phyloP scores from a whole-genome alignment of 352 stramenopile species.

The Globisporangium parvum region DNA sequence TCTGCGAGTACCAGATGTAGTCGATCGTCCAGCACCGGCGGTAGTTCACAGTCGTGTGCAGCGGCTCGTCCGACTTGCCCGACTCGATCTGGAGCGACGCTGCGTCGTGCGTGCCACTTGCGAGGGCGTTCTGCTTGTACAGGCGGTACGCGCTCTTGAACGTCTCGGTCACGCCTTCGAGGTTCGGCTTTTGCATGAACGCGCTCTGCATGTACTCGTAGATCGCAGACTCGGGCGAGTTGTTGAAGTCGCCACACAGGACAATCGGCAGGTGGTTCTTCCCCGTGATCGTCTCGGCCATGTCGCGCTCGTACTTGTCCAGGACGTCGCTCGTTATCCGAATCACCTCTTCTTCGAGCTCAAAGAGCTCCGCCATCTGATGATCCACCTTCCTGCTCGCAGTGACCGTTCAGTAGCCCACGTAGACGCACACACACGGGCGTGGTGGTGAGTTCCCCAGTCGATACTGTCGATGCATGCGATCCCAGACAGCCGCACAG shows the following conservation, averaged over 20 bases:
- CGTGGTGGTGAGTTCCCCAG: neutral
- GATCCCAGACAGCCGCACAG: neutral
- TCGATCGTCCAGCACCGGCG: slow-evolving; percentile 86
- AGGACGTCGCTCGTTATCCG: slow-evolving; percentile 71
- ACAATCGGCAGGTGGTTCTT: slow-evolving; percentile 61
- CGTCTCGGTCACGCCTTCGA: slow-evolving; percentile 55
- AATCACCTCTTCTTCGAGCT: slow-evolving; percentile 80
- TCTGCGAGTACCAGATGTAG: slow-evolving; percentile 85
- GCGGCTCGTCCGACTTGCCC: slow-evolving; percentile 58
- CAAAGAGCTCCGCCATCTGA: slow-evolving; percentile 81
- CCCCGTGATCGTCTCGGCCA: slow-evolving; percentile 44
- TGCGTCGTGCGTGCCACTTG: slow-evolving; percentile 20
- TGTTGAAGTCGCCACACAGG: slow-evolving; percentile 86
- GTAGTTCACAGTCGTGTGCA: slow-evolving; percentile 84
- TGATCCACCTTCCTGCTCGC: slow-evolving; percentile 70
- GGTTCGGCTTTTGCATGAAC: slow-evolving; percentile 82
- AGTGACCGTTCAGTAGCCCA: neutral
- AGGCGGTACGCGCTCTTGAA: slow-evolving; percentile 70
- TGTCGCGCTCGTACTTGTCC: slow-evolving; percentile 76
- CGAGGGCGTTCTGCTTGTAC: slow-evolving; percentile 52
- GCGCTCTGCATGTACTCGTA: slow-evolving; percentile 87
- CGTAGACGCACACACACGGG: neutral
- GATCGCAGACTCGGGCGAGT: slow-evolving; percentile 74
- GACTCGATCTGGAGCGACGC: slow-evolving; percentile 23
- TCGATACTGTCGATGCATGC: too few species aligned